Evolutionary conservation across 495 filamentous ascomycete genomes (phyloP), one percentile per base, ranked within the genome.

Genomic region (Xylona heveae): DNA sequence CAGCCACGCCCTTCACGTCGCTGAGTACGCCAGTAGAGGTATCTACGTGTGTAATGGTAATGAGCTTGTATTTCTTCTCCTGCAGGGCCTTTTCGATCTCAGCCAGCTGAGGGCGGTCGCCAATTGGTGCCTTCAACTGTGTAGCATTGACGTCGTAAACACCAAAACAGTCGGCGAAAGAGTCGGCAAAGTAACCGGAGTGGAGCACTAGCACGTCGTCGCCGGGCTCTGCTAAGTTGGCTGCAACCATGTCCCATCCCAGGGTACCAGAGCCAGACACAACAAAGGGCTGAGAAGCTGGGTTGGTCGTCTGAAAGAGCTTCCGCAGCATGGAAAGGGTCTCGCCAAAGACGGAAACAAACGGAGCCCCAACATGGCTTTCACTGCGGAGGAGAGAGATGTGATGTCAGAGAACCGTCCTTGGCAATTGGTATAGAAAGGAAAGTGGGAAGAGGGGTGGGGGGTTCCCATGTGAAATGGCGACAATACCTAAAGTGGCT

Each of bases 1-100:
- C 75, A 10, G 81, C 69, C 24, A 97, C 55, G 26, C 66, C 62
- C 61, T 90, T 74, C 42, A 97, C 63, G 39, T 97, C 88, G 44
- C 71, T 82, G 30, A 97, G 60, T 5, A 97, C 88, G 31, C 88
- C 88, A 24, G 88, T 97, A 4, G 82, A 92, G 15, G 88, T 97
- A 45, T 97, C 88, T 36, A 92, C 84, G 53, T 97, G 88, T 5
- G 88, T 97, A 37, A 95, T 72, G 26, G 88, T 94, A 45, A 97
- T 57, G 31, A 78, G 38, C 64, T 92, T 92, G 59, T 93, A 94
- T 36, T 70, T 61, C 58, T 85, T 92, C 61, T 77, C 66, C 48
- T 74, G 74, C 33, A 97, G 61, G 10, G 81, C 82, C 46, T 71
- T 63, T 55, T 94, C 83, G 33, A 97, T 69, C 48, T 85, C 76